Percentiles rank a stretch among this genome's conserved stretches.
Conservation (phyloP, 2,329 filamentous ascomycete genomes). For the Pyrenophora seminiperda region DNA sequence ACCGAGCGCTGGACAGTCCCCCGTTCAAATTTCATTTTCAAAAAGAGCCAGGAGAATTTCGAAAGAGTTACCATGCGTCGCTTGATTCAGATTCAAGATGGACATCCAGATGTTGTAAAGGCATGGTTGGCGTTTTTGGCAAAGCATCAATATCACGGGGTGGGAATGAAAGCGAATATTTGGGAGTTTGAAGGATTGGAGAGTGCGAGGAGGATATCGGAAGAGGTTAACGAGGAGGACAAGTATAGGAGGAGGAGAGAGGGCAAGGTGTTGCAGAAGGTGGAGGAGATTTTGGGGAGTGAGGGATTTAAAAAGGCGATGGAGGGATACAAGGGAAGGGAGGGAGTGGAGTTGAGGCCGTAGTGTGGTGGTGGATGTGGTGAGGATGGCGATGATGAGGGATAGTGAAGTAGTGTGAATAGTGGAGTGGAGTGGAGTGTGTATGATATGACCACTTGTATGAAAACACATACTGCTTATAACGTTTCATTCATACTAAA, state of each 20-base stretch:
- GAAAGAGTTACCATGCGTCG: slow-evolving; percentile 86
- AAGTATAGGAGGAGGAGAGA: slow-evolving; percentile 40
- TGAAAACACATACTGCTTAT: too few species aligned
- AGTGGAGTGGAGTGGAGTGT: too few species aligned
- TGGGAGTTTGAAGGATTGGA: slow-evolving; percentile 81
- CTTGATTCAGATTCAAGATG: slow-evolving; percentile 91
- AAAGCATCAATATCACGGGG: slow-evolving; percentile 92
- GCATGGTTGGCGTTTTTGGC: slow-evolving; percentile 90
- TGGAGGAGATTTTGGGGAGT: slow-evolving; percentile 41
- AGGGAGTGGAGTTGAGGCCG: slow-evolving; percentile 30
- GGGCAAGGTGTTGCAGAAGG: slow-evolving; percentile 41
- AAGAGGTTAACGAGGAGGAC: slow-evolving; percentile 33
- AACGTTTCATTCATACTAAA: too few species aligned
- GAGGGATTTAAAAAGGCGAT: slow-evolving; percentile 42
- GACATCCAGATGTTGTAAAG: slow-evolving; percentile 84
- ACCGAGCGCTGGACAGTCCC: slow-evolving; percentile 95
- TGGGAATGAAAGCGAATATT: slow-evolving; percentile 98
- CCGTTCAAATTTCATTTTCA: slow-evolving; percentile 86
- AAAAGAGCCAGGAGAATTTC: slow-evolving; percentile 98
- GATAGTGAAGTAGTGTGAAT: not conserved
- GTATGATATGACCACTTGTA: too few species aligned
- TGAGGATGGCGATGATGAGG: not conserved
- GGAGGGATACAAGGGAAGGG: slow-evolving; percentile 29
- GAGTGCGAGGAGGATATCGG: slow-evolving; percentile 35
- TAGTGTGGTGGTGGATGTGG: slow-evolving; percentile 8